A percentile compares a stretch with the other conserved stretches of the same genome.
Conservation (phyloP, 768 basidiomycete species). For the Podaxis sp. region DNA sequence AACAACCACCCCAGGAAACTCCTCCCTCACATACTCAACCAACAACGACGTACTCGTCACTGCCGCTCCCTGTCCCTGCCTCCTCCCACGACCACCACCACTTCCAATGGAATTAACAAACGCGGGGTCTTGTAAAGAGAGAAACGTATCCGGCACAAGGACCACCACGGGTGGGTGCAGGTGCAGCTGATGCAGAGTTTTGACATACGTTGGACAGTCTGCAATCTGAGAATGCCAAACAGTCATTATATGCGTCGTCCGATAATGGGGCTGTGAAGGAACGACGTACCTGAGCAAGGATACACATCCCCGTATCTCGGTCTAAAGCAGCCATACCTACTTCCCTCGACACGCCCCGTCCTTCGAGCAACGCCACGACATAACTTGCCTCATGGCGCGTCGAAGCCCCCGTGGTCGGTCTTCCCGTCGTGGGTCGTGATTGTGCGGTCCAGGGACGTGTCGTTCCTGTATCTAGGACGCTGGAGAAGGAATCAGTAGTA, state of each 20-base stretch:
- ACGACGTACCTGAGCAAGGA: constrained; percentile 67
- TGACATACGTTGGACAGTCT: constrained; percentile 86
- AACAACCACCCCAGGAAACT: constrained; percentile 63
- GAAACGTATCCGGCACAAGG: constrained; percentile 79
- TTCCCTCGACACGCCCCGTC: constrained; percentile 74
- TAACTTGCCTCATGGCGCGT: constrained; percentile 55
- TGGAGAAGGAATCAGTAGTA: not conserved
- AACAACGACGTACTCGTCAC: constrained; percentile 48
- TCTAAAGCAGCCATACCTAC: constrained; percentile 88
- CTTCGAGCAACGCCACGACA: constrained; percentile 69
- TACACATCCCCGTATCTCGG: constrained; percentile 67
- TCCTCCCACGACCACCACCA: not conserved
- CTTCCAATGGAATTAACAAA: constrained; percentile 24
- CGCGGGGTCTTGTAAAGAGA: constrained; percentile 52
- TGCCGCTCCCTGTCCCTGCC: constrained; percentile 30
- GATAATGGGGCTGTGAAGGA: not conserved
- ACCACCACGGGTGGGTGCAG: constrained; percentile 66
- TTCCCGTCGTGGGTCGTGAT: constrained; percentile 55
- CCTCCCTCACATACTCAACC: constrained; percentile 68
- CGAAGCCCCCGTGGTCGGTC: constrained; percentile 65
- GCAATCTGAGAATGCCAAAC: constrained; percentile 46
- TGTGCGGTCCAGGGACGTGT: constrained; percentile 52
- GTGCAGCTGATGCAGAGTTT: constrained; percentile 83
- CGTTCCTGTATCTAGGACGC: not conserved
- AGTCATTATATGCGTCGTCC: not conserved